phyloP scores from a whole-genome alignment of 2,329 filamentous ascomycete species.

The Alternaria sp. region DNA sequence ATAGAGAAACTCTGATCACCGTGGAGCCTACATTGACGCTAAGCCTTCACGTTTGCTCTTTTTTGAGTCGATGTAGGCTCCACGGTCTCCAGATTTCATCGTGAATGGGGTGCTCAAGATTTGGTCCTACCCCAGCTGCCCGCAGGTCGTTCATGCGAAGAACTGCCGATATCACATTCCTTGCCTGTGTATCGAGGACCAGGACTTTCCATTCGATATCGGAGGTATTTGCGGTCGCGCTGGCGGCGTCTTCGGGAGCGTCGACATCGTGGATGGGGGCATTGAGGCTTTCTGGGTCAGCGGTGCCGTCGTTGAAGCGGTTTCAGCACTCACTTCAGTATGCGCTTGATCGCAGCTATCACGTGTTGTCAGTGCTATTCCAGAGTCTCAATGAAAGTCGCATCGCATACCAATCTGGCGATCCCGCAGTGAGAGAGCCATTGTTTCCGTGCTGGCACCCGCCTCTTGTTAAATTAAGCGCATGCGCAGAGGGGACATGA shows the following conservation, averaged over 20 bases:
- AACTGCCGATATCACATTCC: slow-evolving; percentile 97
- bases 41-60: no score
- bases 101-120: neutral
- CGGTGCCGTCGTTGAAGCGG: neutral
- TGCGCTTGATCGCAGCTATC: slow-evolving; percentile 87
- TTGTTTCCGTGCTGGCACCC: slow-evolving; percentile 33
- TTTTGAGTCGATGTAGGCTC: neutral
- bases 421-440: slow-evolving; percentile 63
- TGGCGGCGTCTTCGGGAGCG: slow-evolving; percentile 65
- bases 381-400: neutral
- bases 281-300: slow-evolving; percentile 64
- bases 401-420: slow-evolving; percentile 63
- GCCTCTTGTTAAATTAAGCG: slow-evolving; percentile 34
- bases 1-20: neutral
- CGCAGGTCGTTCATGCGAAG: slow-evolving; percentile 91
- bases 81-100: neutral
- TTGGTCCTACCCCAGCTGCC: slow-evolving; percentile 71
- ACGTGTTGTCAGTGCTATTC: slow-evolving; percentile 16
- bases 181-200: slow-evolving; percentile 89
- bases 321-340: slow-evolving; percentile 68
- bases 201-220: slow-evolving; percentile 62
- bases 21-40: neutral
- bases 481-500: slow-evolving; percentile 18
- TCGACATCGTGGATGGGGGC: slow-evolving; percentile 65
- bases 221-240: slow-evolving; percentile 15